These are phyloP conservation scores for Fusarium sp. DNA, from an alignment of 2,329 filamentous ascomycete genomes.

Conservation along the genomic window DNA sequence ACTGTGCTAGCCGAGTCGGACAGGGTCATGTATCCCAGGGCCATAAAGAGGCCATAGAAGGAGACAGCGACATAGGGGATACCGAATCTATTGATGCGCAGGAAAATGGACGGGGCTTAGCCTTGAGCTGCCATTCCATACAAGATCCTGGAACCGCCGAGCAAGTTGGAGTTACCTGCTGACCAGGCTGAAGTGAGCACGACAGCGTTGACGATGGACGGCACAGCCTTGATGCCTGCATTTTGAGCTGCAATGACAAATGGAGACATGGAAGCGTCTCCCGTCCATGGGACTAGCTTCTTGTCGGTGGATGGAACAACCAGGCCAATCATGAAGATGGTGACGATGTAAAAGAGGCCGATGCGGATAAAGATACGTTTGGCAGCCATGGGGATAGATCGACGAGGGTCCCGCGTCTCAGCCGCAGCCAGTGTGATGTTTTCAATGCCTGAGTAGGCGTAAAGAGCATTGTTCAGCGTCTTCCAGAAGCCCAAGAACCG, in stretches of 20 bases:
- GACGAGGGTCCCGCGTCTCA: neutral
- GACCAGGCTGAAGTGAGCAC: constrained; percentile 5
- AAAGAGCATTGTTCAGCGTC: neutral
- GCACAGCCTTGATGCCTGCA: constrained; percentile 1
- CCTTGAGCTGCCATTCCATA: constrained; percentile 1
- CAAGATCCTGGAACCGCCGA: neutral
- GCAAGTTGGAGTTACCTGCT: neutral
- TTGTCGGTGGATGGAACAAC: neutral
- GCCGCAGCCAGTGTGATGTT: neutral
- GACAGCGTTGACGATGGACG: constrained; percentile 2
- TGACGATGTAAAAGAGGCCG: neutral
- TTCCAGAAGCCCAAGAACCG: neutral
- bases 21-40: neutral
- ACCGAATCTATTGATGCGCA: neutral
- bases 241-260: constrained; percentile 1
- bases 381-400: neutral
- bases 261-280: neutral
- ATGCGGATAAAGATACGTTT: neutral
- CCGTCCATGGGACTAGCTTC: neutral
- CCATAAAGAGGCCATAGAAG: neutral
- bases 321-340: constrained; percentile 5
- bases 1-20: neutral
- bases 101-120: neutral
- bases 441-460: constrained; percentile 1
- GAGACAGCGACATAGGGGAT: neutral